Evolutionary conservation across 192 early-diverging fungal species (phyloP), one percentile per base, ranked within the genome.

Genomic region (Oehlia diaphana): DNA sequence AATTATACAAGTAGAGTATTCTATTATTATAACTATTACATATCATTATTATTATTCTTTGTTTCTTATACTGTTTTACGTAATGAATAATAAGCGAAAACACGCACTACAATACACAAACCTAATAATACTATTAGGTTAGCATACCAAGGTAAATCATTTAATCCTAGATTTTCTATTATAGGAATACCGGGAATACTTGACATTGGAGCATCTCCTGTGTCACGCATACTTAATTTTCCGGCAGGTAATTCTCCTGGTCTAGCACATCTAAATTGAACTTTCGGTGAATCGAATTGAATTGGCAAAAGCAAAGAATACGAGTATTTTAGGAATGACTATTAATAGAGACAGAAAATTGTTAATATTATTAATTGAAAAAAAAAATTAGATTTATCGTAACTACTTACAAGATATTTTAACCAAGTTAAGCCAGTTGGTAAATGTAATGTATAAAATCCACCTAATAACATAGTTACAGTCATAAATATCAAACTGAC

Each of bases 251-350:
- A 31, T 31, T 31, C 28, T 31, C 28, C 28, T 31, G 28, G 28
- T 31, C 28, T 31, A 31, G 28, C 28, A 31, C 28, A 31, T 31
- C 28, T 31, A 31, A 31, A 31, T 31, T 31, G 28, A 31, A 1
- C 44, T 50, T 23, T 49, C 9, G 71, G 71, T 50, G 71, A 14
- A 13, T n/a, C 10, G 21, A 76, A 76, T 65, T 76, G 74, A 21
- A 64, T 76, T 39, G 65, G 35, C 74, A 76, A 65, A 1, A 76
- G 10, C 3, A 76, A 26, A 12, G 13, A 13, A n/a, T 64, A 63
- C 2, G 14, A 39, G 65, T 76, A 63, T 21, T 26, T 31, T 31
- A 31, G 0, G 28, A 1, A 31, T 31, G 28, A 31, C 28, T 31
- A 31, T 31, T 31, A 31, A 31, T 21, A 37, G 39, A 68, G 42